Conservation (phyloP, 2,329 filamentous ascomycete genomes). For the Berkeleyomyces basicola region DNA sequence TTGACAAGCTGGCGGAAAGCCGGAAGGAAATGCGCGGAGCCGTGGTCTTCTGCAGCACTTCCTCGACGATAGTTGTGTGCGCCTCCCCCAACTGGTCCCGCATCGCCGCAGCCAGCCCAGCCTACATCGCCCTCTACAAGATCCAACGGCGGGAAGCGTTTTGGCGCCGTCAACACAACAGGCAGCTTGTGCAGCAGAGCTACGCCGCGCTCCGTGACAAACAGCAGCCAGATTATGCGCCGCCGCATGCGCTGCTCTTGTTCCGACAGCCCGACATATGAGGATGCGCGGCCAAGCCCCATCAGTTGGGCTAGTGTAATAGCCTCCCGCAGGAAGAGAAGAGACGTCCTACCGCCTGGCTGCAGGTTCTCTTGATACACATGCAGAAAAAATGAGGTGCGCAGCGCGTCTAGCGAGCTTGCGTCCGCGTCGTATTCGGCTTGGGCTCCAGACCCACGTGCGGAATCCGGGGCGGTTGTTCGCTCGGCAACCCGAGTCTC, state of each 20-base stretch:
- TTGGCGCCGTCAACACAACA: conserved; percentile 24
- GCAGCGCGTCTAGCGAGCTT: conserved; percentile 25
- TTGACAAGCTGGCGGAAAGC: conserved; percentile 33
- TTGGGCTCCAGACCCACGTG: too few relatives aligned
- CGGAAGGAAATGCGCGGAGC: conserved; percentile 27
- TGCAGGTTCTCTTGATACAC: conserved; percentile 34
- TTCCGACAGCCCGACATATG: conserved; percentile 11
- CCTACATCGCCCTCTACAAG: not conserved
- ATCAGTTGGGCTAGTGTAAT: conserved; percentile 36
- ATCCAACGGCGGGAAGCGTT: conserved; percentile 23
- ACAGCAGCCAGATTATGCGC: conserved; percentile 31
- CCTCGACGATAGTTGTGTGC: not conserved
- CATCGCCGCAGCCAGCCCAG: not conserved
- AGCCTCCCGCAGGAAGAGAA: conserved; percentile 32
- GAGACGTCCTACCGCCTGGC: conserved; percentile 29
- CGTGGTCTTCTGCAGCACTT: conserved; percentile 15
- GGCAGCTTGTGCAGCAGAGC: conserved; percentile 34
- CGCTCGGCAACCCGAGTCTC: conserved; percentile 9
- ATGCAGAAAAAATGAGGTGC: conserved; percentile 34
- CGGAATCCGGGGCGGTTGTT: too few relatives aligned
- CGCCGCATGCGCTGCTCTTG: conserved; percentile 26
- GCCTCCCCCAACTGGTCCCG: not conserved
- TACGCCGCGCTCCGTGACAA: conserved; percentile 33
- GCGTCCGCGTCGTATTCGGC: conserved; percentile 18
- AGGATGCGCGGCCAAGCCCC: conserved; percentile 24